phyloP scores from a whole-genome alignment of 805 yeast species.

The Hanseniaspora lindneri region DNA sequence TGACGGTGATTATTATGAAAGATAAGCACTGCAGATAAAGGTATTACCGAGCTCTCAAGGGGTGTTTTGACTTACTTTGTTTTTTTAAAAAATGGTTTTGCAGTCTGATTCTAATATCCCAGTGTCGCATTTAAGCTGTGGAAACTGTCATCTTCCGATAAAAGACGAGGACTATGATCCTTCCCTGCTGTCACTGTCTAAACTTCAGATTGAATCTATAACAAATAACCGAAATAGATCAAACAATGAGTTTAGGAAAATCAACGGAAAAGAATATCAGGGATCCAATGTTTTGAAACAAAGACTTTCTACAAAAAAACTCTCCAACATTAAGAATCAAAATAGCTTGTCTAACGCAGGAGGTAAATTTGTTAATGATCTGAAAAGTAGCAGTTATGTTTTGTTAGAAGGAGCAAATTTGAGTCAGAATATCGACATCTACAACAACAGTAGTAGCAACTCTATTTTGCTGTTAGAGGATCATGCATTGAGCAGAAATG shows the following conservation, averaged over 20 bases:
- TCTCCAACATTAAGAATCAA: background rate
- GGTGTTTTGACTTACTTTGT: background rate
- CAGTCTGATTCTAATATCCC: background rate
- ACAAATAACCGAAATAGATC: background rate
- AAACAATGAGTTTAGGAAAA: background rate
- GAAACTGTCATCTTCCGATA: slow-evolving; percentile 1
- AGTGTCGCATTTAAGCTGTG: background rate
- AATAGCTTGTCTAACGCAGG: background rate
- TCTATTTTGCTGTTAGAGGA: background rate
- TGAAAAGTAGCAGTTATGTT: slow-evolving; percentile 1
- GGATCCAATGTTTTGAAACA: background rate
- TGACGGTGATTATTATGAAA: no score
- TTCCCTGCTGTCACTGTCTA: slow-evolving; percentile 13
- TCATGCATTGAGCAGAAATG: slow-evolving; percentile 36
- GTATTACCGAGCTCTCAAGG: no score
- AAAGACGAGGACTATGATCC: slow-evolving; percentile 8
- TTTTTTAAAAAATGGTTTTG: background rate
- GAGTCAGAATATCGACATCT: background rate
- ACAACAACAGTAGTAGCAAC: background rate
- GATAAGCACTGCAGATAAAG: no score
- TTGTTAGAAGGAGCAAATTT: background rate
- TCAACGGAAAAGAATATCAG: background rate
- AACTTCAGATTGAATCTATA: slow-evolving; percentile 11
- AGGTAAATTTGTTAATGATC: background rate
- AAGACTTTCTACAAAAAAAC: background rate